Conservation (phyloP, 2,329 filamentous ascomycete genomes). For the Microcyclospora pomicola region DNA sequence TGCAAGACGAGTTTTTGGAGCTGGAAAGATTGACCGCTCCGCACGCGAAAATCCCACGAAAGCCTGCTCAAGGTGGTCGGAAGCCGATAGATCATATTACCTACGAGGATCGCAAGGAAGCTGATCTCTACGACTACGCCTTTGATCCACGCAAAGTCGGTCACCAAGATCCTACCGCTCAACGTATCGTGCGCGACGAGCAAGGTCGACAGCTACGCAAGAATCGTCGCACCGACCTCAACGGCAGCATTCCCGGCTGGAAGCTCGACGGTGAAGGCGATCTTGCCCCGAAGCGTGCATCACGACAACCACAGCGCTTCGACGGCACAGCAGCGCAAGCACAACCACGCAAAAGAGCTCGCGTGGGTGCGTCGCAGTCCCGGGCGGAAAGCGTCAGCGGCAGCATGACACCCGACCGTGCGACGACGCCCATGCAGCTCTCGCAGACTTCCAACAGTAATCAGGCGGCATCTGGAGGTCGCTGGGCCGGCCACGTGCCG, state of each 20-base stretch:
- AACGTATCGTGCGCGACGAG: constrained; percentile 33
- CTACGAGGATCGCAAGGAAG: constrained; percentile 47
- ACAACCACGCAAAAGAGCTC: constrained; percentile 15
- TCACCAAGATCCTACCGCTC: constrained; percentile 44
- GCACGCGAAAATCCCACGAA: constrained; percentile 38
- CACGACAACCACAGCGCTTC: constrained; percentile 18
- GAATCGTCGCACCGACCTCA: constrained; percentile 21
- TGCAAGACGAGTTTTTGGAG: constrained; percentile 46
- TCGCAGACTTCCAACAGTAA: constrained; percentile 5
- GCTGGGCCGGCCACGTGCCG: constrained; percentile 20
- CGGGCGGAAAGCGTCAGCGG: constrained; percentile 4
- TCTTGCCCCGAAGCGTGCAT: constrained; percentile 12
- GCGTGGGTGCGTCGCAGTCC: constrained; percentile 4
- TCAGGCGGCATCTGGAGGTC: constrained; percentile 15
- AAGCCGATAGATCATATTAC: constrained; percentile 32
- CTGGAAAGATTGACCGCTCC: constrained; percentile 40
- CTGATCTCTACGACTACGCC: constrained; percentile 45
- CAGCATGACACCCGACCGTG: constrained; percentile 14
- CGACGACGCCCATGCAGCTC: constrained; percentile 5
- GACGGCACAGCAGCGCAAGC: constrained; percentile 12
- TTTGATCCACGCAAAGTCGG: constrained; percentile 40
- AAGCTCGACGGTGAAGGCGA: constrained; percentile 16
- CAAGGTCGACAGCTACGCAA: constrained; percentile 34
- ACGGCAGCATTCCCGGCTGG: constrained; percentile 12
- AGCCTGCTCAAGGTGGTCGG: constrained; percentile 35